These are phyloP conservation scores for Pouteria campechiana DNA, from an alignment of 179 eudicot species.

Conservation along the genomic window DNA sequence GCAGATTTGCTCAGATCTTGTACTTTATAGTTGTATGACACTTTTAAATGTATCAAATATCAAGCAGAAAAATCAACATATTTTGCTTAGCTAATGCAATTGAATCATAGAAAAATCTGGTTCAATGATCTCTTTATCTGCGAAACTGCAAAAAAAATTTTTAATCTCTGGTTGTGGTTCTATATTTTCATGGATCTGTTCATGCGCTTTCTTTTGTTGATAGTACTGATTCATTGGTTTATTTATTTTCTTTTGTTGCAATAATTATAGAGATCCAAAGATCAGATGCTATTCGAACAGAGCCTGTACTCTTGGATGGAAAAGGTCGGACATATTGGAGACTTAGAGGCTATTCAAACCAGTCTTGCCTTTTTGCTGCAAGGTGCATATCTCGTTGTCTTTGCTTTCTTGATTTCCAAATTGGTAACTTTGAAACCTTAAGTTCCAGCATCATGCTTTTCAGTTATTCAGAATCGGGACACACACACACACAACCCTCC, in stretches of 20 bases:
- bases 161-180: too few relatives aligned
- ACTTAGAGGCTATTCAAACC: constrained; percentile 30
- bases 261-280: constrained; percentile 39
- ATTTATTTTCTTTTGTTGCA: constrained; percentile 3
- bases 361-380: constrained; percentile 43
- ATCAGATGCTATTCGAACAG: constrained; percentile 54
- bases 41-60: too few relatives aligned
- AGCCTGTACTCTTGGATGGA: constrained; percentile 33
- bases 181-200: too few relatives aligned
- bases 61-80: too few relatives aligned
- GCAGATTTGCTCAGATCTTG: too few relatives aligned
- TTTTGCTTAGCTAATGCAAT: too few relatives aligned
- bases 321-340: constrained; percentile 56
- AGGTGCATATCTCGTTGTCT: constrained; percentile 21
- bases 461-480: constrained; percentile 45
- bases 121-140: too few relatives aligned
- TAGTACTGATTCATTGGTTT: background rate
- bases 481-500: constrained; percentile 12
- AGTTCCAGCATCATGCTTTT: constrained; percentile 1
- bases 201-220: background rate
- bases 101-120: too few relatives aligned
- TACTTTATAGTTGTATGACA: too few relatives aligned
- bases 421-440: background rate
- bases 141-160: too few relatives aligned
- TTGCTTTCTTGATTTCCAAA: background rate